Conservation (phyloP, 176 grass and related monocot genomes). For the Microstegium vimineum region DNA sequence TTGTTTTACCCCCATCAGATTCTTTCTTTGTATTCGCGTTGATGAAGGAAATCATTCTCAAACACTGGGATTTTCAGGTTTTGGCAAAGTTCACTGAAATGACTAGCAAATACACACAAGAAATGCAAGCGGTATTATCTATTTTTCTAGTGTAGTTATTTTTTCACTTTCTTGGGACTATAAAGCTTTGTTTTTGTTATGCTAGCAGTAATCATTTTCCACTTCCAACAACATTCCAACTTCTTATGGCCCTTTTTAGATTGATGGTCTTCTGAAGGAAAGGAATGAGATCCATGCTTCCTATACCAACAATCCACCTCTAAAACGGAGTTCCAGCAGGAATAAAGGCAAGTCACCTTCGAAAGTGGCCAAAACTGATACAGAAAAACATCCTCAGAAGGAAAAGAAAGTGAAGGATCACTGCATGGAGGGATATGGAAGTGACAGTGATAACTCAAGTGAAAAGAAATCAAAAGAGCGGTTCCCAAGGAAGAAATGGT, state of each 20-base stretch:
- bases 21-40: not conserved
- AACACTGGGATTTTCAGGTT: conserved; percentile 41
- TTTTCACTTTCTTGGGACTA: not conserved
- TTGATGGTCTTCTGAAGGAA: conserved; percentile 81
- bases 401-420: conserved; percentile 65
- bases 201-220: not conserved
- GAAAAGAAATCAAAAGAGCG: conserved; percentile 61
- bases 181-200: not conserved
- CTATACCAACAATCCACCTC: conserved; percentile 62
- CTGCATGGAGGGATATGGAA: conserved; percentile 29
- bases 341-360: conserved; percentile 54
- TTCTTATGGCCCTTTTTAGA: conserved; percentile 34
- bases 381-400: conserved; percentile 38
- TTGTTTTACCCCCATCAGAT: not conserved
- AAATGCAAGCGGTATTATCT: conserved; percentile 80
- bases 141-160: conserved; percentile 2
- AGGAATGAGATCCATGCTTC: conserved; percentile 80
- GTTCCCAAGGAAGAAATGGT: conserved; percentile 73
- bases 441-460: conserved; percentile 34
- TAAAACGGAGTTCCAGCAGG: conserved; percentile 74
- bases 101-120: conserved; percentile 92
- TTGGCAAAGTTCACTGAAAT: conserved; percentile 92
- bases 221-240: not conserved
- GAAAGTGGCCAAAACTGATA: conserved; percentile 40
- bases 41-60: not conserved